Evolutionary conservation across 352 stramenopile species (phyloP).

Genomic region (Phytophthora niederhauseri): DNA sequence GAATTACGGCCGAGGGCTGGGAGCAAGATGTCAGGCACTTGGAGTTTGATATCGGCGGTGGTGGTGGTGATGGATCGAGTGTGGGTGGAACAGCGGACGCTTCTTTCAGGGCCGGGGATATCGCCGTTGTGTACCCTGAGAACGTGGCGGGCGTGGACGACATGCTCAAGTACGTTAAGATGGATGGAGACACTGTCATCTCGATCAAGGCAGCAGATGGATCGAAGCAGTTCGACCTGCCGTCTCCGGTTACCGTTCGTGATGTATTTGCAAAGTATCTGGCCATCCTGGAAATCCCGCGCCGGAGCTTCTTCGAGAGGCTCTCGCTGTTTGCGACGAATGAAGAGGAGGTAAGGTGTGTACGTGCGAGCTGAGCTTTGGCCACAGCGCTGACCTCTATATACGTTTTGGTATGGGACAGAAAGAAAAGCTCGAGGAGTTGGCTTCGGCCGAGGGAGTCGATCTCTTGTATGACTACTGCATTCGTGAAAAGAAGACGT

Average conservation of each 20-base stretch:
- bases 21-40: conserved; percentile 85
- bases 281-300: conserved; percentile 87
- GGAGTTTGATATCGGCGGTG: conserved; percentile 57
- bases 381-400: conserved; percentile 9
- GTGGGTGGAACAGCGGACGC: neutral
- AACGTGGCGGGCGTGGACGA: conserved; percentile 75
- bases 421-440: conserved; percentile 92
- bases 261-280: conserved; percentile 88
- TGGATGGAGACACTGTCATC: conserved; percentile 45
- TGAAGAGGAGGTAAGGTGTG: conserved; percentile 72
- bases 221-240: conserved; percentile 54
- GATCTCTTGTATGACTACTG: conserved; percentile 95
- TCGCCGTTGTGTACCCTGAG: conserved; percentile 82
- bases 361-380: neutral
- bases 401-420: conserved; percentile 22
- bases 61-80: neutral
- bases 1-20: conserved; percentile 74
- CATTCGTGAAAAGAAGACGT: conserved; percentile 92
- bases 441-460: conserved; percentile 85
- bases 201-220: conserved; percentile 57
- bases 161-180: conserved; percentile 61
- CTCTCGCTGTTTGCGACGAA: conserved; percentile 84
- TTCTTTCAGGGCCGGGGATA: conserved; percentile 67
- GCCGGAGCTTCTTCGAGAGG: conserved; percentile 88
- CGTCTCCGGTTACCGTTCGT: conserved; percentile 51